phyloP scores from a whole-genome alignment of 163 green algal genomes.

The Prototheca cutis region DNA sequence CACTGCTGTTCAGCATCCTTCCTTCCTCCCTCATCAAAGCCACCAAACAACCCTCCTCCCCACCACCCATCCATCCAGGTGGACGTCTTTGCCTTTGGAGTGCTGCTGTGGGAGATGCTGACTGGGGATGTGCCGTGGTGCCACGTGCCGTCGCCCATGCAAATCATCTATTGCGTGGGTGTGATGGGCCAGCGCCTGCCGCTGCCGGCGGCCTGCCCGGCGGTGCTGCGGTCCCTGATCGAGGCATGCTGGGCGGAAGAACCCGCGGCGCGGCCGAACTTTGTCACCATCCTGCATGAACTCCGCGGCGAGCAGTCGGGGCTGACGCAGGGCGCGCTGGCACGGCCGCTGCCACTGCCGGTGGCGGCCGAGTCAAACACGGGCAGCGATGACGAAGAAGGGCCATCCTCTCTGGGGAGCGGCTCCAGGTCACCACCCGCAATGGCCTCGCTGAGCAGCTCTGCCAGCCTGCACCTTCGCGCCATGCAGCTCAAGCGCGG shows the following conservation, averaged over 20 bases:
- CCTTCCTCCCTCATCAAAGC: no score
- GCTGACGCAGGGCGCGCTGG: no score
- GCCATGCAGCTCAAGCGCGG: background rate
- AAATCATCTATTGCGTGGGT: slow-evolving; percentile 41
- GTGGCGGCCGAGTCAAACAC: no score
- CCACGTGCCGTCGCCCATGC: slow-evolving; percentile 30
- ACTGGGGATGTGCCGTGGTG: slow-evolving; percentile 43
- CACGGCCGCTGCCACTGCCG: no score
- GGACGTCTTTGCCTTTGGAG: slow-evolving; percentile 61
- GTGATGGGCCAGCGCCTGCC: slow-evolving; percentile 35
- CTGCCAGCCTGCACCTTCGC: background rate
- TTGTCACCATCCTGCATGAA: slow-evolving; percentile 10
- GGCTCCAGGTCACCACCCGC: no score
- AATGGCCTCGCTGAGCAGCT: no score
- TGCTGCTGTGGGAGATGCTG: slow-evolving; percentile 67
- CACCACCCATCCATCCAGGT: slow-evolving; percentile 22
- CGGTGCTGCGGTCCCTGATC: slow-evolving; percentile 24
- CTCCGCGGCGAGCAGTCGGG: slow-evolving; percentile 2
- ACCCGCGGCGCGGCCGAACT: slow-evolving; percentile 14
- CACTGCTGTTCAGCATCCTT: no score
- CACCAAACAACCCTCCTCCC: no score
- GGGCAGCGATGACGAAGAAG: background rate
- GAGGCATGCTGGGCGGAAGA: slow-evolving; percentile 24
- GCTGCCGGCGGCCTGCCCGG: slow-evolving; percentile 33
- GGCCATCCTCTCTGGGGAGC: no score